Percentiles rank a stretch among this genome's conserved stretches.
Evolutionary conservation across 805 yeast genomes (phyloP).

Genomic region (Priceomyces castillae): DNA sequence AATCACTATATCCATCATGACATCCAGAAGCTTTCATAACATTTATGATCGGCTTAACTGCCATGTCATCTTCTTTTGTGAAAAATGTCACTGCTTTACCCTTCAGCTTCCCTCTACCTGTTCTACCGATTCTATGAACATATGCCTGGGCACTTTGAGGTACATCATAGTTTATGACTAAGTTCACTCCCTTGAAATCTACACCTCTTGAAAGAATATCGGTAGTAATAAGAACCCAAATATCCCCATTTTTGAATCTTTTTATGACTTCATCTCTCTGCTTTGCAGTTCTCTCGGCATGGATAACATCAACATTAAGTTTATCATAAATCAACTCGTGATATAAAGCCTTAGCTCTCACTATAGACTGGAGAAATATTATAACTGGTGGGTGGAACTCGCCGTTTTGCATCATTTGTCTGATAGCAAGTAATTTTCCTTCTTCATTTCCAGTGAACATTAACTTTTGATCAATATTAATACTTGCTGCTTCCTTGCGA

Average conservation of each 20-base stretch:
- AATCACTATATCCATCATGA: conserved; percentile 57
- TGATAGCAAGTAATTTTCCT: conserved; percentile 88
- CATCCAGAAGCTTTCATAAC: conserved; percentile 94
- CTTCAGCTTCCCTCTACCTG: conserved; percentile 88
- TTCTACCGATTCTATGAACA: conserved; percentile 97
- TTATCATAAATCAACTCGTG: conserved; percentile 91
- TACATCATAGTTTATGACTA: conserved; percentile 94
- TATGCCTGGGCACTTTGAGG: conserved; percentile 93
- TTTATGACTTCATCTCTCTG: conserved; percentile 86
- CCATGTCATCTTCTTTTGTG: conserved; percentile 80
- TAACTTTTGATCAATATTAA: conserved; percentile 76
- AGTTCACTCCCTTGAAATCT: conserved; percentile 91
- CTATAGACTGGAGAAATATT: conserved; percentile 86
- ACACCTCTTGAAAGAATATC: conserved; percentile 96
- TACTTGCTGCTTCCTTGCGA: conserved; percentile 88
- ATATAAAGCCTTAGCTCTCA: conserved; percentile 91
- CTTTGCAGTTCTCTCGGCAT: conserved; percentile 85
- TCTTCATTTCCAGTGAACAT: conserved; percentile 90
- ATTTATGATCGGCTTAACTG: conserved; percentile 80
- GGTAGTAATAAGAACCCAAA: conserved; percentile 96
- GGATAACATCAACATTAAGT: conserved; percentile 91
- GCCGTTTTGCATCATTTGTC: conserved; percentile 82
- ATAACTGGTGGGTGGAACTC: conserved; percentile 90
- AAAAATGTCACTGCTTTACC: conserved; percentile 91
- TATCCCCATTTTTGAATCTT: conserved; percentile 81